phyloP scores from a whole-genome alignment of 257 asterid genomes.

The Cordia subcordata region DNA sequence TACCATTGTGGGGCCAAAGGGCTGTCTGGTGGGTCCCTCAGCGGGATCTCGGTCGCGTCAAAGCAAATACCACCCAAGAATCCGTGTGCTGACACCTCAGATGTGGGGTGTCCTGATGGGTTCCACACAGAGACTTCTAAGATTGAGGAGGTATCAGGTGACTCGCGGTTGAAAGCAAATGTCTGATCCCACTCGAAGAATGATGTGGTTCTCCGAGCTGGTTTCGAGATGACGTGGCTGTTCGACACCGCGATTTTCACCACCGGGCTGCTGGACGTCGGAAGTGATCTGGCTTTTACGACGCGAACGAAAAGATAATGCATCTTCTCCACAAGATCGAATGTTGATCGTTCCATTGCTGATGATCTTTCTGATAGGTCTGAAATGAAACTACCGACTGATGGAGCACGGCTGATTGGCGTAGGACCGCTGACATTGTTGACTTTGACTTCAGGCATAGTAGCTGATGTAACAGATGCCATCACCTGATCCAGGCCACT shows the following conservation, averaged over 20 bases:
- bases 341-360: conserved; percentile 57
- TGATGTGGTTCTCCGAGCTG: conserved; percentile 48
- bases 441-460: conserved; percentile 36
- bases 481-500: conserved; percentile 27
- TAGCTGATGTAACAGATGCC: conserved; percentile 46
- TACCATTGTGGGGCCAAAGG: conserved; percentile 92
- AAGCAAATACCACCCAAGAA: conserved; percentile 89
- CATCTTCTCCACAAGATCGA: conserved; percentile 89
- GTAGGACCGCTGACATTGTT: conserved; percentile 42
- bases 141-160: conserved; percentile 59
- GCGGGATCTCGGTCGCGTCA: conserved; percentile 76
- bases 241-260: conserved; percentile 68
- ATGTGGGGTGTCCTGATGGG: conserved; percentile 14
- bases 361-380: conserved; percentile 52
- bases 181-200: conserved; percentile 84
- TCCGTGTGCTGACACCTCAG: conserved; percentile 47
- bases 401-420: conserved; percentile 67
- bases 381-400: conserved; percentile 67
- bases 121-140: conserved; percentile 86
- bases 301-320: conserved; percentile 73
- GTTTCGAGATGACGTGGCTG: conserved; percentile 58
- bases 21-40: conserved; percentile 90
- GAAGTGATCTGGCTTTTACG: conserved; percentile 72
- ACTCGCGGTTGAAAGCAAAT: conserved; percentile 60
- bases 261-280: conserved; percentile 63